Conservation (phyloP, 2,329 filamentous ascomycete species). For the Dactylellina haptotyla region DNA sequence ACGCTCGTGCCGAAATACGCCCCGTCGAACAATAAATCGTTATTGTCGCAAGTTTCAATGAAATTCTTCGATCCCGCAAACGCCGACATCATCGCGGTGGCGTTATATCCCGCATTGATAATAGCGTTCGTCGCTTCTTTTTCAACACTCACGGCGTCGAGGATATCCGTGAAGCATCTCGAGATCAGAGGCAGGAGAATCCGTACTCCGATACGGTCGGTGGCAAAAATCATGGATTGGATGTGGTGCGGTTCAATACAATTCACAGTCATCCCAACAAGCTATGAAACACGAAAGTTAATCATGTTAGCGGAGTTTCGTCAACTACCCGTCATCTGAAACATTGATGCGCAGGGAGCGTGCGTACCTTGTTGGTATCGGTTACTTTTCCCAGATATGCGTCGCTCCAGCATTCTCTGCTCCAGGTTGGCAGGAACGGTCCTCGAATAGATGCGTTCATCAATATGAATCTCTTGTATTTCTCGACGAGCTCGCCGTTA, state of each 20-base stretch:
- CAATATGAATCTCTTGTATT: slow-evolving; percentile 61
- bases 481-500: slow-evolving; percentile 58
- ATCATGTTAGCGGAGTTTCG: not conserved
- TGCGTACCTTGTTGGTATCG: slow-evolving; percentile 59
- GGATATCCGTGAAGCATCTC: slow-evolving; percentile 58
- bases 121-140: slow-evolving; percentile 59
- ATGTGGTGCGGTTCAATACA: slow-evolving; percentile 60
- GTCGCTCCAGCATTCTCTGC: slow-evolving; percentile 61
- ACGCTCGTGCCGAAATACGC: slow-evolving; percentile 8
- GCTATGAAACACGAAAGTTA: too few relatives aligned
- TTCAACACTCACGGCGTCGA: slow-evolving; percentile 59
- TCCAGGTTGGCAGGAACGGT: slow-evolving; percentile 61
- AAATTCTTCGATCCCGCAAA: slow-evolving; percentile 48
- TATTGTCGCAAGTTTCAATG: not conserved
- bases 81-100: slow-evolving; percentile 60
- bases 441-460: slow-evolving; percentile 61
- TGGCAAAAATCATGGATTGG: slow-evolving; percentile 62
- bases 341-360: not conserved
- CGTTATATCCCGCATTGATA: slow-evolving; percentile 59
- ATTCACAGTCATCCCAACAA: slow-evolving; percentile 61
- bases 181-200: slow-evolving; percentile 58
- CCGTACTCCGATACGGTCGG: slow-evolving; percentile 61
- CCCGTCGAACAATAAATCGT: slow-evolving; percentile 1
- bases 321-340: not conserved
- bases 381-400: slow-evolving; percentile 60